Evolutionary conservation across 2,329 filamentous ascomycete genomes (phyloP).

Genomic region (Aspergillus pseudotamarii): DNA sequence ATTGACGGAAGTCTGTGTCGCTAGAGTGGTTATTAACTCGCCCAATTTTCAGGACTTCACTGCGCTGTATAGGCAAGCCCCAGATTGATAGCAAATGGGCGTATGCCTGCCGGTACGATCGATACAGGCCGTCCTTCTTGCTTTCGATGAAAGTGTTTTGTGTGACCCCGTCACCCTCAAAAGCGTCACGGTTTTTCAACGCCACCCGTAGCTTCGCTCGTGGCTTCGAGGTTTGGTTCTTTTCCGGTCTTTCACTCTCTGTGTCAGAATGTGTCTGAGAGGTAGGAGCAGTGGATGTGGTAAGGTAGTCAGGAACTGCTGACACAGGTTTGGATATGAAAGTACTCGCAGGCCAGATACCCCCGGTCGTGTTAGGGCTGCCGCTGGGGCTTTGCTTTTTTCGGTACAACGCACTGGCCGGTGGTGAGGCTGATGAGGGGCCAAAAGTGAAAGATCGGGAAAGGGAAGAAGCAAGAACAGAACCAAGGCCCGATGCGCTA

Average conservation of each 20-base stretch:
- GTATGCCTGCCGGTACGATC: conserved; percentile 59
- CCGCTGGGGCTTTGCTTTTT: conserved; percentile 42
- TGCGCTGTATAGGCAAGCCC: conserved; percentile 57
- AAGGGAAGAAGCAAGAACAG: conserved; percentile 47
- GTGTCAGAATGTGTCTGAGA: conserved; percentile 43
- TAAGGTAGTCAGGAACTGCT: conserved; percentile 33
- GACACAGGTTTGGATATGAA: conserved; percentile 29
- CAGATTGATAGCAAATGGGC: conserved; percentile 62
- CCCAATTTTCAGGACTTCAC: conserved; percentile 62
- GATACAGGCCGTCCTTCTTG: conserved; percentile 51
- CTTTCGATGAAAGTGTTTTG: conserved; percentile 54
- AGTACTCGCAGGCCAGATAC: conserved; percentile 31
- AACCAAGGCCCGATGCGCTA: conserved; percentile 45
- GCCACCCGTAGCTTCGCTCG: conserved; percentile 48
- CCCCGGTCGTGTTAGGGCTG: conserved; percentile 34
- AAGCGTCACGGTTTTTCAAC: conserved; percentile 60
- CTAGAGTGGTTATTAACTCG: conserved; percentile 42
- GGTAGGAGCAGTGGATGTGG: conserved; percentile 30
- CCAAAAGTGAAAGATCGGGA: conserved; percentile 49
- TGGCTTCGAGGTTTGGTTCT: conserved; percentile 25
- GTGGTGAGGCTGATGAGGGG: conserved; percentile 47
- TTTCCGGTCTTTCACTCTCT: conserved; percentile 38
- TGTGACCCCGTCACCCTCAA: conserved; percentile 55
- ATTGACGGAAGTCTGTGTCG: conserved; percentile 23
- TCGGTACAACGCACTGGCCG: conserved; percentile 34